These are phyloP conservation scores for Amanita molliuscula DNA, from an alignment of 768 basidiomycete genomes.

Conservation along the genomic window DNA sequence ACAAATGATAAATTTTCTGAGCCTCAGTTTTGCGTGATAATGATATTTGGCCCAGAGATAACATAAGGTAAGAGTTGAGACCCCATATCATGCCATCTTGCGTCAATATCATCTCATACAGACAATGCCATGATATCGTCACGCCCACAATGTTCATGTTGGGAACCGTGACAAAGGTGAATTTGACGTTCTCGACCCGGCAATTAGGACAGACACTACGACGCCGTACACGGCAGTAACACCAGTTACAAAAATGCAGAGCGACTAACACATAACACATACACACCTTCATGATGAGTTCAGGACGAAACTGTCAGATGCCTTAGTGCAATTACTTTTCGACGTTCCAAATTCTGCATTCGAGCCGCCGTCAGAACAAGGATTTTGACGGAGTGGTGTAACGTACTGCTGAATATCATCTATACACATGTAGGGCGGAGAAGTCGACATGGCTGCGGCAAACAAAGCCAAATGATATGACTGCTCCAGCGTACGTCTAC, in stretches of 20 bases:
- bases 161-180: conserved; percentile 1
- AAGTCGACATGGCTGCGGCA: conserved; percentile 44
- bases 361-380: not conserved
- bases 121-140: not conserved
- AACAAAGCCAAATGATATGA: conserved; percentile 7
- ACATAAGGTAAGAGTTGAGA: too few species aligned
- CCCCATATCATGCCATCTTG: not conserved
- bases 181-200: conserved; percentile 39
- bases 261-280: conserved; percentile 13
- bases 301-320: conserved; percentile 86
- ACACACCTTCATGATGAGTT: conserved; percentile 98
- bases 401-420: conserved; percentile 95
- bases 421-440: conserved; percentile 68
- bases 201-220: conserved; percentile 90
- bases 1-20: too few species aligned
- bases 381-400: not conserved
- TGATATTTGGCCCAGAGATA: too few species aligned
- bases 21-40: too few species aligned
- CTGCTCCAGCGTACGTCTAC: conserved; percentile 44
- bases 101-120: not conserved
- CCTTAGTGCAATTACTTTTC: conserved; percentile 95
- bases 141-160: conserved; percentile 7
- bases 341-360: conserved; percentile 88
- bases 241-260: conserved; percentile 34
- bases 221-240: conserved; percentile 97